A percentile compares a stretch with the other conserved stretches of the same genome.
phyloP scores from a whole-genome alignment of 176 grass and related monocot species.

The Oryza punctata region DNA sequence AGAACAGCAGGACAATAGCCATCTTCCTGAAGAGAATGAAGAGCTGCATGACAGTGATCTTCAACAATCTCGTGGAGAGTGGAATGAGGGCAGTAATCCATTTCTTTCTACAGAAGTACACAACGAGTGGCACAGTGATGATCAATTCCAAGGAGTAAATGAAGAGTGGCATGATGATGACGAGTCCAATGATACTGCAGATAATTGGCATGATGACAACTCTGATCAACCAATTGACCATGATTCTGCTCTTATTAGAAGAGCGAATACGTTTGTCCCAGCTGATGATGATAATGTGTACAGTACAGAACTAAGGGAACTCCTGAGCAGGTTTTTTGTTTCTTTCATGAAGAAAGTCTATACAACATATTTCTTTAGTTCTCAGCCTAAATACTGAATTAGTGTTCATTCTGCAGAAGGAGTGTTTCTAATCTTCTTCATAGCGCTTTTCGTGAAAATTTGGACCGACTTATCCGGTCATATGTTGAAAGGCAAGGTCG shows the following conservation, averaged over 20 bases:
- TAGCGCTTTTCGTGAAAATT: conserved; percentile 86
- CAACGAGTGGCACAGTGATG: conserved; percentile 67
- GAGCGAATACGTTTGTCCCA: conserved; percentile 71
- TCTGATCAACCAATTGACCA: conserved; percentile 53
- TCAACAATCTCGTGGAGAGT: conserved; percentile 52
- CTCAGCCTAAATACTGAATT: conserved; percentile 26
- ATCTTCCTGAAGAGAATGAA: conserved; percentile 49
- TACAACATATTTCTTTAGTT: conserved; percentile 10
- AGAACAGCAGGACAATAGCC: conserved; percentile 48
- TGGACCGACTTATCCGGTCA: conserved; percentile 83
- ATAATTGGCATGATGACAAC: conserved; percentile 68
- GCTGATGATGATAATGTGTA: conserved; percentile 80
- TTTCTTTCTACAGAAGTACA: conserved; percentile 34
- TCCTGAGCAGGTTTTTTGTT: conserved; percentile 76
- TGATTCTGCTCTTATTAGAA: conserved; percentile 57
- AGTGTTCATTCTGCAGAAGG: conserved; percentile 61
- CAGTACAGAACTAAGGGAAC: conserved; percentile 83
- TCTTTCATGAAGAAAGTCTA: conserved; percentile 12
- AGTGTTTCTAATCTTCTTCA: conserved; percentile 97
- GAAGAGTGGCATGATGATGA: conserved; percentile 73
- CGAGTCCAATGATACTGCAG: conserved; percentile 56
- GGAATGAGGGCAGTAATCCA: conserved; percentile 41
- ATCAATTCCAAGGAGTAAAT: conserved; percentile 50
- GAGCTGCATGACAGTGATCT: conserved; percentile 50
- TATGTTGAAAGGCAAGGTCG: conserved; percentile 81